Evolutionary conservation across 345 rosid species (phyloP).

Genomic region (Rhodamnia argentea): DNA sequence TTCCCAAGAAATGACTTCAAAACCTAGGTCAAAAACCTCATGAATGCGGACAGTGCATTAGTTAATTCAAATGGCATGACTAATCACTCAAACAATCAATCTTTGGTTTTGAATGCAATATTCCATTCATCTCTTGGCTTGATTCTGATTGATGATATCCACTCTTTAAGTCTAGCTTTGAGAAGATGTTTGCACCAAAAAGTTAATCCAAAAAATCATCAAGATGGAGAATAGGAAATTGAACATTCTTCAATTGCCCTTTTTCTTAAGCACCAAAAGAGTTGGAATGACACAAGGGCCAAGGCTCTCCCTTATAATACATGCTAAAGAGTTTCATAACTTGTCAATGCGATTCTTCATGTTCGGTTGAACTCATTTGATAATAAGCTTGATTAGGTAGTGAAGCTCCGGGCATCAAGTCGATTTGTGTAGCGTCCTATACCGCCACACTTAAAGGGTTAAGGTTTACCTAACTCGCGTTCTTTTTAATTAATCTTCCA

Average conservation of each 20-base stretch:
- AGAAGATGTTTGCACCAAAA: background rate
- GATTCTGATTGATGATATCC: background rate
- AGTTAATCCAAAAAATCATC: background rate
- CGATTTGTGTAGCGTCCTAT: too few species aligned
- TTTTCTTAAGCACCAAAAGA: too few species aligned
- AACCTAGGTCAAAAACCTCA: background rate
- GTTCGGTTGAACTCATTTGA: too few species aligned
- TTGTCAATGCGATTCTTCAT: too few species aligned
- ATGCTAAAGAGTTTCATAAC: too few species aligned
- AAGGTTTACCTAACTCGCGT: too few species aligned
- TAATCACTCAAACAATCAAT: background rate
- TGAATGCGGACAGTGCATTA: background rate
- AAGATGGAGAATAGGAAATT: background rate
- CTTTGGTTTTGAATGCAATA: background rate
- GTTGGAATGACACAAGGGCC: too few species aligned
- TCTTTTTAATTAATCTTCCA: too few species aligned
- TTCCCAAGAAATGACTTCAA: background rate
- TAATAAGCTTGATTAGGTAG: too few species aligned
- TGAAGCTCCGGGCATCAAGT: too few species aligned
- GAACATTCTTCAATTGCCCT: background rate
- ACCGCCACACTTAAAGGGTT: too few species aligned
- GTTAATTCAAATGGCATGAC: background rate
- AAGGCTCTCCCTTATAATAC: too few species aligned
- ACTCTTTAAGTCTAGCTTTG: background rate
- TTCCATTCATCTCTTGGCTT: background rate